Conservation (phyloP, 2,329 filamentous ascomycete species). For the Fulvia fulva region DNA sequence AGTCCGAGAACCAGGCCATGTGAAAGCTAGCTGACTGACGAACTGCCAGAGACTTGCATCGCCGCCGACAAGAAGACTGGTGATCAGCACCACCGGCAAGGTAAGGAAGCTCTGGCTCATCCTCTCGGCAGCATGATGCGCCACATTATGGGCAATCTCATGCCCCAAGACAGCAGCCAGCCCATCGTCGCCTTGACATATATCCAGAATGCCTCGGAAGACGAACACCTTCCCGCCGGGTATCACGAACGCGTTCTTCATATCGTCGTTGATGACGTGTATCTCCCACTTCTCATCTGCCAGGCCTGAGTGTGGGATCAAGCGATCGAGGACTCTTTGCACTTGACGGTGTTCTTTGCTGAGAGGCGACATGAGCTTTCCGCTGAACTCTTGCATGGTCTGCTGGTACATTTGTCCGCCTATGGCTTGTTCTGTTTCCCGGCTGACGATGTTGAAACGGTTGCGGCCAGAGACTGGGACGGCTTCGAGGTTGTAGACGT, state of each 20-base stretch:
- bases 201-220: conserved; percentile 66
- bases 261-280: conserved; percentile 65
- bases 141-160: conserved; percentile 74
- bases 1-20: conserved; percentile 62
- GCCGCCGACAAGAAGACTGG: conserved; percentile 41
- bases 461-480: conserved; percentile 67
- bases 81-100: conserved; percentile 36
- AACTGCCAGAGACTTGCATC: conserved; percentile 36
- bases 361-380: conserved; percentile 55
- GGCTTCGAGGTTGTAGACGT: conserved; percentile 65
- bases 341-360: conserved; percentile 58
- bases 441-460: conserved; percentile 67
- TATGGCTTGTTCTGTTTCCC: conserved; percentile 52
- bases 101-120: conserved; percentile 46
- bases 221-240: conserved; percentile 78
- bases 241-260: conserved; percentile 70
- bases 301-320: conserved; percentile 62
- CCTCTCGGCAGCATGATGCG: conserved; percentile 64
- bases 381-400: conserved; percentile 53
- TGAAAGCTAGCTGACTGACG: conserved; percentile 61
- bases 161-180: conserved; percentile 73
- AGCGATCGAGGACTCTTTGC: conserved; percentile 58
- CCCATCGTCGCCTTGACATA: conserved; percentile 63
- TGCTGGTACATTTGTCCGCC: conserved; percentile 54
- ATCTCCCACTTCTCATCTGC: conserved; percentile 63